Evolutionary conservation across 2,329 filamentous ascomycete species (phyloP), one percentile per base, ranked within the genome.

Genomic region (Hymenoscyphus occultus): DNA sequence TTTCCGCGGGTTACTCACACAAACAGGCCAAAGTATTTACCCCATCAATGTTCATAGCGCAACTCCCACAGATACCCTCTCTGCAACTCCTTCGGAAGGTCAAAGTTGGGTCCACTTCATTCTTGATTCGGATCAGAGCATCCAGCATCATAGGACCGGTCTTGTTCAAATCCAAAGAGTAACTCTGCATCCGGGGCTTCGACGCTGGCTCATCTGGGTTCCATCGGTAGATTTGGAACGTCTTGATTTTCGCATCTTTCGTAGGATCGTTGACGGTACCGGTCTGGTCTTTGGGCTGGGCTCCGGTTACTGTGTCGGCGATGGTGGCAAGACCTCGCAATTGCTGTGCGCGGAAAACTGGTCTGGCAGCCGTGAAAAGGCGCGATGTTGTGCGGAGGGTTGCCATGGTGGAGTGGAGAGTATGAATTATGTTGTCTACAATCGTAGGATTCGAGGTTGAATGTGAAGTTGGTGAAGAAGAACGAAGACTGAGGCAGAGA

Each of bases 1-100:
- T 28, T 32, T 7, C 22, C 35, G 28, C 35, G 7, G 19, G 42
- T 14, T 32, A 88, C 90, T 74, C 91, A 97, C 95, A 99, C 77
- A 99, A 83, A 81, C 95, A 99, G 72, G 95, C 95, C 75, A 99
- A 82, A 65, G 95, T 99, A 84, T 99, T 99, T 76, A 96, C 91
- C 78, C 95, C 95, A 79, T 98, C 96, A 78, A 99, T 98, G 85
- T 99, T 99, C 95, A 99, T 99, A 72, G 95, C 95, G 78, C 95
- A 99, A 80, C 92, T 96, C 72, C 95, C 95, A 78, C 95, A 99
- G 76, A 99, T 99, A 73, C 95, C 95, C 86, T 99, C 95, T 81
- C 95, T 86, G 83, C 95, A 99, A 80, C 91, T 96, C 79, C 95
- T 83, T 77, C 95, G 87, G 85, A 99, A 99, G 63, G 95, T 98